Evolutionary conservation across 208 protist genomes (phyloP), one percentile per base, ranked within the genome.

Genomic region (Lotmaria passim): DNA sequence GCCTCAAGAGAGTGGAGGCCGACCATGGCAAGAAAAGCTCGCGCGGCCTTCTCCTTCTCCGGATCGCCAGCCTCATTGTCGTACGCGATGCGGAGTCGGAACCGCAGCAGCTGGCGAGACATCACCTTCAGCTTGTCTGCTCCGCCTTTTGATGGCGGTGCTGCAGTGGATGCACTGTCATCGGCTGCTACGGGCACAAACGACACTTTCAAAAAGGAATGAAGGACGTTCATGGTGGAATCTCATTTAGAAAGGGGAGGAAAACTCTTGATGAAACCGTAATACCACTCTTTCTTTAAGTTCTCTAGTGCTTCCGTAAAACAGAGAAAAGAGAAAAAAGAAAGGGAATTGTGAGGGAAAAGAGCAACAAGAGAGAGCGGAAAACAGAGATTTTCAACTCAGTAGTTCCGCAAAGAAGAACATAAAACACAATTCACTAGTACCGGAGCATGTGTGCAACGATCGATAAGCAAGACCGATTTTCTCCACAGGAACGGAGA

Each of bases 151-250:
- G 44, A 28, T 7, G 30, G 4, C 30, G 41, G 44, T 21, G 31
- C 43, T 14, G 31, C 41, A 17, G 28, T 39, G 34, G 23, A 23
- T 34, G 44, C 24, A 33, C 10, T 31, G 28, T 56, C 26, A 14
- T 44, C 24, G 0, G 57, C 33, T 15, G 33, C 34, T 24, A 81
- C 33, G 1, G 74, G 67, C 44, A 44, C 55, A 46, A 87, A 75
- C 21, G 72, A 48, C 36, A 82, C 82, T 15, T 60, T 70, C 30
- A 82, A 19, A 43, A 79, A 57, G 17, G 53, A 79, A 14, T 69
- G 70, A 30, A 87, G 64, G 28, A 73, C 60, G 58, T 85, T 61
- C 83, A 89, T 85, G 12, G n/a, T n/a, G n/a, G n/a, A n/a, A n/a
- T n/a, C n/a, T n/a, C n/a, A n/a, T n/a, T n/a, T n/a, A n/a, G n/a